Percentiles rank a stretch among this genome's conserved stretches.
These are phyloP conservation scores for Penicillium steckii DNA, from an alignment of 495 filamentous ascomycete species.

Conservation along the genomic window DNA sequence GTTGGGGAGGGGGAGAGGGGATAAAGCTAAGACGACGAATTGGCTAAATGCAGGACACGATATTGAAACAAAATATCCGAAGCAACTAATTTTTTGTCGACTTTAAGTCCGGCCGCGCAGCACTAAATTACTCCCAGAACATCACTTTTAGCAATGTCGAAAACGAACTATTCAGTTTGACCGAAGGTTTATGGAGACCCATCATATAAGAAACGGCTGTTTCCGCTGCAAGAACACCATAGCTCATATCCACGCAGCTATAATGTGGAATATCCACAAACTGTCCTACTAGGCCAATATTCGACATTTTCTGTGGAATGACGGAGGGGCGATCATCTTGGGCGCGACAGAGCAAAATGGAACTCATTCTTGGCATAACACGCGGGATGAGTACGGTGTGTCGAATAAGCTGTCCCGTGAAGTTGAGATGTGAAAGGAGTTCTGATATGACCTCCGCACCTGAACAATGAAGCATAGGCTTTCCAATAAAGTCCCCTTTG, in stretches of 20 bases:
- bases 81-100: too few species aligned
- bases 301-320: conserved; percentile 7
- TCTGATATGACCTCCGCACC: conserved; percentile 36
- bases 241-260: conserved; percentile 9
- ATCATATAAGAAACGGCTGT: conserved; percentile 9
- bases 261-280: conserved; percentile 14
- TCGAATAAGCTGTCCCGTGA: neutral
- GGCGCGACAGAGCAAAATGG: conserved; percentile 6
- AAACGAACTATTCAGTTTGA: too few species aligned
- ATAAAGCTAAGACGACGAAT: too few species aligned
- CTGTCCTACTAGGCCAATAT: conserved; percentile 14
- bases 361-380: conserved; percentile 21
- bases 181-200: too few species aligned
- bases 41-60: too few species aligned
- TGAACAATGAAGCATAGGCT: conserved; percentile 34
- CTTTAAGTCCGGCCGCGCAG: too few species aligned
- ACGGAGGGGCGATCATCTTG: conserved; percentile 4
- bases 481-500: conserved; percentile 33
- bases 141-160: too few species aligned
- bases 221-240: conserved; percentile 6
- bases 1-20: too few species aligned
- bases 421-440: conserved; percentile 29
- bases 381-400: conserved; percentile 16
- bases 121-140: too few species aligned
- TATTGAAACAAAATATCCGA: too few species aligned